phyloP scores from a whole-genome alignment of 176 grass and related monocot species.

The Puccinellia tenuiflora region DNA sequence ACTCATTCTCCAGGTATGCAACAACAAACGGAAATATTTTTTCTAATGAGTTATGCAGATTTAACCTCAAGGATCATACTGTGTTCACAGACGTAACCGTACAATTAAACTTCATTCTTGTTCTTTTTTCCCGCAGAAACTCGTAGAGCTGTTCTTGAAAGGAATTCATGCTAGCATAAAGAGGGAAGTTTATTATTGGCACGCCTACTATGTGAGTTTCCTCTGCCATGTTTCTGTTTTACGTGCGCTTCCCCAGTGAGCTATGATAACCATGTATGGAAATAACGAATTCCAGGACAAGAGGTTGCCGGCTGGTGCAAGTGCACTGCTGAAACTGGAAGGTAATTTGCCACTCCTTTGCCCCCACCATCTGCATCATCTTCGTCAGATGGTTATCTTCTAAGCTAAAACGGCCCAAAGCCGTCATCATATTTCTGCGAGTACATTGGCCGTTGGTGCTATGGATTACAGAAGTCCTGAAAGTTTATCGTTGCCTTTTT shows the following conservation, averaged over 20 bases:
- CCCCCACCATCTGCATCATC: background rate
- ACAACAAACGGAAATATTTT: background rate
- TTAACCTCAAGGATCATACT: background rate
- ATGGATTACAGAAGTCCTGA: background rate
- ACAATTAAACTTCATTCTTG: background rate
- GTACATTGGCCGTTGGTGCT: background rate
- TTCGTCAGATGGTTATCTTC: background rate
- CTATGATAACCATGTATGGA: background rate
- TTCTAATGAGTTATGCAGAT: background rate
- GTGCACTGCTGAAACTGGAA: conserved; percentile 67
- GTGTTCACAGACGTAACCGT: background rate
- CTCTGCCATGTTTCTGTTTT: background rate
- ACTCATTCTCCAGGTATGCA: conserved; percentile 58
- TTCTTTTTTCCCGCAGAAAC: conserved; percentile 44
- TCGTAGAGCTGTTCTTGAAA: conserved; percentile 57
- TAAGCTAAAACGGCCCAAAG: background rate
- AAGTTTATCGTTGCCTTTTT: background rate
- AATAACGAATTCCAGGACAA: conserved; percentile 50
- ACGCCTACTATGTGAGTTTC: conserved; percentile 64
- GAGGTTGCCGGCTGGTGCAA: conserved; percentile 49
- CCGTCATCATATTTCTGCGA: background rate
- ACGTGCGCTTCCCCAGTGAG: background rate
- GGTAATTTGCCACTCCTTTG: conserved; percentile 11
- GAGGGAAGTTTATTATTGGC: conserved; percentile 66
- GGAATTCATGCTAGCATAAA: conserved; percentile 38